Conservation (phyloP, 495 filamentous ascomycete species). For the Hypomontagnella monticulosa region DNA sequence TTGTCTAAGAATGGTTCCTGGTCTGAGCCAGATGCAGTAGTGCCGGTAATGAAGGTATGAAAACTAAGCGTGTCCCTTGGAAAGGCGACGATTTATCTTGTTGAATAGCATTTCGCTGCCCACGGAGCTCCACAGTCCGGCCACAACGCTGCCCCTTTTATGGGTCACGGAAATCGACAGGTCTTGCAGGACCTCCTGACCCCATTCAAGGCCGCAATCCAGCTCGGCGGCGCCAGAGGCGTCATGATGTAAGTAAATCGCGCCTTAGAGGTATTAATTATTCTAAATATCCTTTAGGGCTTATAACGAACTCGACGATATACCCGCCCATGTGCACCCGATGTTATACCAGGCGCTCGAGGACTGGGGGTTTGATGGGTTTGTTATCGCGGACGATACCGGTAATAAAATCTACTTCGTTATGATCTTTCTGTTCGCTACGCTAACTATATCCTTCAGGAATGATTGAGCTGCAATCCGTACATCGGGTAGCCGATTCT, state of each 20-base stretch:
- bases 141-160: conserved; percentile 52
- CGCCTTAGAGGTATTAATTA: not conserved
- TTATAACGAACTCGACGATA: conserved; percentile 54
- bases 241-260: conserved; percentile 51
- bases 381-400: conserved; percentile 54
- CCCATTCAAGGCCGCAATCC: conserved; percentile 53
- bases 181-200: conserved; percentile 50
- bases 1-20: conserved; percentile 54
- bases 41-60: conserved; percentile 50
- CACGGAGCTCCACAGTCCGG: conserved; percentile 51
- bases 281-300: conserved; percentile 32
- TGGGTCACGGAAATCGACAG: conserved; percentile 51
- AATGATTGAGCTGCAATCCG: conserved; percentile 41
- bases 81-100: conserved; percentile 1
- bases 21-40: conserved; percentile 50
- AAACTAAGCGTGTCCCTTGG: not conserved
- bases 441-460: conserved; percentile 28
- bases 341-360: conserved; percentile 49
- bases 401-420: conserved; percentile 27
- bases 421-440: not conserved
- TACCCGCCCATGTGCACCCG: conserved; percentile 49
- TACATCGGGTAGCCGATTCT: conserved; percentile 45
- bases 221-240: conserved; percentile 52
- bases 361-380: conserved; percentile 53
- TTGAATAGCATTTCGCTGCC: conserved; percentile 53